Evolutionary conservation across 257 asterid species (phyloP).

Genomic region (Solanum arcanum): DNA sequence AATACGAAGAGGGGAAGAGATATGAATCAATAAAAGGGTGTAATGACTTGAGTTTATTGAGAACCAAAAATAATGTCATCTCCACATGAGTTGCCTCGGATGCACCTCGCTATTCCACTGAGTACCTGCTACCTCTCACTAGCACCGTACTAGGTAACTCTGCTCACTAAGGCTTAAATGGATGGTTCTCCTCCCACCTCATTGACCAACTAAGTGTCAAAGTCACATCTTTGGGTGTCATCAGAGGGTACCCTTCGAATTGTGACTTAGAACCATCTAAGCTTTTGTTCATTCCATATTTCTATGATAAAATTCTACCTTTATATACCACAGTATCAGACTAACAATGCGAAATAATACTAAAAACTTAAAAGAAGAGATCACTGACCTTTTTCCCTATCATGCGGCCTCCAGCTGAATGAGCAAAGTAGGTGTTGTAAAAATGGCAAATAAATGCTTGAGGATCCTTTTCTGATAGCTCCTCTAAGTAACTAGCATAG

Average conservation of each 20-base stretch:
- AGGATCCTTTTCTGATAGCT: constrained; percentile 65
- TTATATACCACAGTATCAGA: not conserved
- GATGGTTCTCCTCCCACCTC: not conserved
- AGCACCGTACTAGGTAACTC: not conserved
- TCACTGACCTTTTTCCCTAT: constrained; percentile 73
- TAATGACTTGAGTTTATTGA: not conserved
- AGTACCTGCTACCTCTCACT: not conserved
- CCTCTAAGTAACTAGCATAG: constrained; percentile 56
- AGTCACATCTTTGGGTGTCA: not conserved
- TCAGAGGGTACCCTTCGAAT: not conserved
- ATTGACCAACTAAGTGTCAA: not conserved
- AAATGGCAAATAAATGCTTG: constrained; percentile 92
- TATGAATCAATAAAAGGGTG: not conserved
- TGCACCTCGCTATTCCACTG: not conserved
- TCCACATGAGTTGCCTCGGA: not conserved
- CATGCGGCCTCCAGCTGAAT: constrained; percentile 98
- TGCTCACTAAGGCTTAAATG: not conserved
- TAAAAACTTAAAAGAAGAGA: not conserved
- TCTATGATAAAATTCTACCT: not conserved
- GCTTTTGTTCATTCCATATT: not conserved
- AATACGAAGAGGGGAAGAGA: not conserved
- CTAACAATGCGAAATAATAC: not conserved
- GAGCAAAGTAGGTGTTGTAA: constrained; percentile 90
- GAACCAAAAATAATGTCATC: not conserved
- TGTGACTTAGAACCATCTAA: not conserved